Percentiles rank a stretch among this genome's conserved stretches.
Evolutionary conservation across 805 yeast species (phyloP).

Genomic region (Lipomyces yamadae): DNA sequence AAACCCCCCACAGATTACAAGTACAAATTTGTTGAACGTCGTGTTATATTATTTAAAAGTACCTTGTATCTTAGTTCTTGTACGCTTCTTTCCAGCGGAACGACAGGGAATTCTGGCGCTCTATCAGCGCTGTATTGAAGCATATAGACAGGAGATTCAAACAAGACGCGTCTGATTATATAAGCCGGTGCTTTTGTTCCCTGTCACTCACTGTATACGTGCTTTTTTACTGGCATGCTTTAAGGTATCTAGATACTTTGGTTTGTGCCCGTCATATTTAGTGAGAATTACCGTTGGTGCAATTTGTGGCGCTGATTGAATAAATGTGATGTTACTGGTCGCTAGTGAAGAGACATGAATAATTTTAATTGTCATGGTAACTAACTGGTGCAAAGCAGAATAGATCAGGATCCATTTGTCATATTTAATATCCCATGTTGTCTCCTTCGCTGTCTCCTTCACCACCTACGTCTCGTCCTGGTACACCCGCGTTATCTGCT

Average conservation of each 20-base stretch:
- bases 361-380: neutral
- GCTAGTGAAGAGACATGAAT: neutral
- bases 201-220: neutral
- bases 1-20: neutral
- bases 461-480: constrained; percentile 6
- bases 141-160: neutral
- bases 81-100: neutral
- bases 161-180: neutral
- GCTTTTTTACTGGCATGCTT: neutral
- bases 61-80: neutral
- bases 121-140: neutral
- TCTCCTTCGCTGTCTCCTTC: constrained; percentile 2
- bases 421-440: neutral
- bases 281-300: neutral
- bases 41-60: neutral
- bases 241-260: neutral
- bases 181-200: neutral
- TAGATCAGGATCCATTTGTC: constrained; percentile 1
- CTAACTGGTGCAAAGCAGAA: neutral
- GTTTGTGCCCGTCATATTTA: neutral
- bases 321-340: neutral
- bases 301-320: neutral
- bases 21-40: neutral
- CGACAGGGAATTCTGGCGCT: neutral
- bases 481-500: constrained; percentile 1